These are phyloP conservation scores for Passiflora organensis DNA, from an alignment of 345 rosid genomes.

Conservation along the genomic window DNA sequence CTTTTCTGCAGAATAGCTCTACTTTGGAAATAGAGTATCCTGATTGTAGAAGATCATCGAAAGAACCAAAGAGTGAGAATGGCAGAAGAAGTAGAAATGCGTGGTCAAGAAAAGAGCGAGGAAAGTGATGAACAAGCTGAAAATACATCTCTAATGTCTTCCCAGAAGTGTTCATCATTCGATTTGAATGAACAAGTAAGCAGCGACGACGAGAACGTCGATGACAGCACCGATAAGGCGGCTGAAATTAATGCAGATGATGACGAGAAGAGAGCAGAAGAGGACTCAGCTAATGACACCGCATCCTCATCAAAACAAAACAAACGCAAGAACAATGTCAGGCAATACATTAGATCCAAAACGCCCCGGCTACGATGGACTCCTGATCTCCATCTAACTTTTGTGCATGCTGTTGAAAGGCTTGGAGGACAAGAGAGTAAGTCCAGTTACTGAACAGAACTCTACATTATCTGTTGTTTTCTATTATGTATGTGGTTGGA, in stretches of 20 bases:
- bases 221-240: neutral
- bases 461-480: no score
- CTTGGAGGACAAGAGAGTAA: conserved; percentile 90
- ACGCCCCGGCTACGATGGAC: conserved; percentile 88
- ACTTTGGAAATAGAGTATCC: no score
- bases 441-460: no score
- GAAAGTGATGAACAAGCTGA: conserved; percentile 23
- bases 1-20: no score
- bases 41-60: no score
- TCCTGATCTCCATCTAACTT: conserved; percentile 75
- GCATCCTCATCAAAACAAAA: conserved; percentile 8
- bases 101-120: conserved; percentile 14
- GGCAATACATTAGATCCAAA: conserved; percentile 75
- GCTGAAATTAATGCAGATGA: conserved; percentile 8
- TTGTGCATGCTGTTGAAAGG: conserved; percentile 66
- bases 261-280: conserved; percentile 26
- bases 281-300: conserved; percentile 17
- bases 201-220: conserved; percentile 11
- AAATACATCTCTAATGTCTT: conserved; percentile 17
- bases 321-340: conserved; percentile 29
- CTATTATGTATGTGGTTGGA: neutral
- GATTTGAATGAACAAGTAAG: conserved; percentile 44
- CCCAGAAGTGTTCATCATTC: conserved; percentile 30
- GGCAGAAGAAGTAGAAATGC: conserved; percentile 15
- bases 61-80: neutral